Conservation (phyloP, 257 asterid genomes). For the Solanum pinnatisectum region DNA sequence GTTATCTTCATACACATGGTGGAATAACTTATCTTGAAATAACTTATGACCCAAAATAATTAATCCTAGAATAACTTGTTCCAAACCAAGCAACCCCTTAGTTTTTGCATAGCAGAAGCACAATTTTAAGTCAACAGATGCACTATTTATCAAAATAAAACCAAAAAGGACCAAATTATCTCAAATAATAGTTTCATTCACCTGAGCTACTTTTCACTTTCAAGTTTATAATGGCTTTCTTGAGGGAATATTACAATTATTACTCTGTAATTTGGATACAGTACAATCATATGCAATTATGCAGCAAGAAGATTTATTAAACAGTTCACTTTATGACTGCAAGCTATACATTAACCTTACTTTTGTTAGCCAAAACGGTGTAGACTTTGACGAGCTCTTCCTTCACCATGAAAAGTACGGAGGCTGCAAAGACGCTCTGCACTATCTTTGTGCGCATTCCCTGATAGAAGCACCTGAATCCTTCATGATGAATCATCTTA, state of each 20-base stretch:
- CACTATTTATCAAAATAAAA: neutral
- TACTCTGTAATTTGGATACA: neutral
- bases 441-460: constrained; percentile 94
- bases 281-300: neutral
- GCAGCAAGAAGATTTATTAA: neutral
- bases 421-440: constrained; percentile 91
- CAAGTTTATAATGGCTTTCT: neutral
- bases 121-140: neutral
- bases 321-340: neutral
- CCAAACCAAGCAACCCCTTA: neutral
- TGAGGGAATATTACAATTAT: neutral
- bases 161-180: neutral
- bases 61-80: neutral
- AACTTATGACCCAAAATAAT: neutral
- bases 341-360: neutral
- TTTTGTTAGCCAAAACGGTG: constrained; percentile 17
- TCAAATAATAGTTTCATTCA: neutral
- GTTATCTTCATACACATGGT: neutral
- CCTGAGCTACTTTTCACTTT: neutral
- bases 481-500: constrained; percentile 84
- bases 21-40: too few species aligned
- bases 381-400: constrained; percentile 80
- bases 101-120: neutral
- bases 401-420: constrained; percentile 85
- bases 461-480: constrained; percentile 71